Conservation (phyloP, 2,329 filamentous ascomycete species). For the Juglanconis oblonga region DNA sequence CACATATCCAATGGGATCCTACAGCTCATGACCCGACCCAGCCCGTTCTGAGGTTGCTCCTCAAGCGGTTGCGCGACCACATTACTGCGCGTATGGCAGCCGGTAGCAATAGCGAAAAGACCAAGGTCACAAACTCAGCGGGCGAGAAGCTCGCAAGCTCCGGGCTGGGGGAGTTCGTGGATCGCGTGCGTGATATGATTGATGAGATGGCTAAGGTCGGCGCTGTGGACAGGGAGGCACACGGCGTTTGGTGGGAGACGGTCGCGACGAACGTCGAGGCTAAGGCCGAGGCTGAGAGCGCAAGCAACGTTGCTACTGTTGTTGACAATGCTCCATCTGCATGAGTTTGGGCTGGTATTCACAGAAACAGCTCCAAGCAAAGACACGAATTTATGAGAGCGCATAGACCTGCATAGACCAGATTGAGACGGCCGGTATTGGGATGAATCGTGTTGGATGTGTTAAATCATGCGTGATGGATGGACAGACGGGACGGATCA, state of each 20-base stretch:
- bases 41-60: conserved; percentile 62
- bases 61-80: conserved; percentile 65
- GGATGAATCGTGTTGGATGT: background rate
- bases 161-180: conserved; percentile 71
- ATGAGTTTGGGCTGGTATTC: background rate
- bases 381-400: background rate
- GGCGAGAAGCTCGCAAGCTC: conserved; percentile 67
- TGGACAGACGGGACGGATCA: background rate
- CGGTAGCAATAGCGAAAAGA: conserved; percentile 66
- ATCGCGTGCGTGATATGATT: conserved; percentile 65
- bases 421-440: background rate
- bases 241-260: conserved; percentile 68
- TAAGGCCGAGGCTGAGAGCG: conserved; percentile 26
- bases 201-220: conserved; percentile 65
- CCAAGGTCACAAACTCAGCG: conserved; percentile 65
- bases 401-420: background rate
- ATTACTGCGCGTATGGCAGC: conserved; percentile 63
- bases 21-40: conserved; percentile 42
- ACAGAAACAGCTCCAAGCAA: background rate
- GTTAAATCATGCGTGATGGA: background rate
- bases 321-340: background rate
- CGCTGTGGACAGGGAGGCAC: conserved; percentile 64
- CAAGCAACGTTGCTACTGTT: background rate
- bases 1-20: conserved; percentile 12
- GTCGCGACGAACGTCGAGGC: conserved; percentile 56